Evolutionary conservation across 257 asterid species (phyloP), one percentile per base, ranked within the genome.

Genomic region (Pogostemon cablin): DNA sequence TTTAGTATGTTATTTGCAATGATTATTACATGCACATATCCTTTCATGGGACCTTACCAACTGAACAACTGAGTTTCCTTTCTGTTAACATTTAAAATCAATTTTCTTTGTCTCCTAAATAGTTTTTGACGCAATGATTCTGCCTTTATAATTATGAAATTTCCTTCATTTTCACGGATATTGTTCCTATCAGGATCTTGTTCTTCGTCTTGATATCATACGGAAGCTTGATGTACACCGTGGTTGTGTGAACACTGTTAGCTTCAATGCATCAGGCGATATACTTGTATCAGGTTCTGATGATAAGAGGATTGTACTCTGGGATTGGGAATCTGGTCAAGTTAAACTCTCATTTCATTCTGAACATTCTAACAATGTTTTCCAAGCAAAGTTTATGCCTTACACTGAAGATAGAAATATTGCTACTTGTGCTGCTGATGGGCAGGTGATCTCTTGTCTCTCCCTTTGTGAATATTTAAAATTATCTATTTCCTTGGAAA

Each of bases 371-470:
- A 86, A 87, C 85, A 93, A 89, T 81, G 88, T 89, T 48, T 93
- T 93, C 71, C 97, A 93, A 76, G 99, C 99, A 62, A 93, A 88
- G 77, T 39, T 89, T 68, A 90, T 93, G 93, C 97, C 97, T 55
- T 86, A 75, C 84, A 73, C 92, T 1, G 90, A 85, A n/a, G 98
- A 90, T 72, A 86, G 84, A 57, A 88, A 87, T 81, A 83, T 93
- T 74, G 97, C 89, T 62, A 93, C 96, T 4, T 90, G 95, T 44
- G 96, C 95, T 72, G 98, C 98, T 75, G 98, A 93, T 77, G 98
- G 98, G 52, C 93, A 90, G 98, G 98, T 92, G 72, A 64, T 59
- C 11, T 49, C 8, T 62, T 38, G 25, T 17, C 66, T 11, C 20
- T 34, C 65, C 9, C 58, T 25, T 42, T 60, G 41, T 53, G 52